A percentile compares a stretch with the other conserved stretches of the same genome.
These are phyloP conservation scores for Ambrosia trifida DNA, from an alignment of 129 eudicot genomes.

Conservation along the genomic window DNA sequence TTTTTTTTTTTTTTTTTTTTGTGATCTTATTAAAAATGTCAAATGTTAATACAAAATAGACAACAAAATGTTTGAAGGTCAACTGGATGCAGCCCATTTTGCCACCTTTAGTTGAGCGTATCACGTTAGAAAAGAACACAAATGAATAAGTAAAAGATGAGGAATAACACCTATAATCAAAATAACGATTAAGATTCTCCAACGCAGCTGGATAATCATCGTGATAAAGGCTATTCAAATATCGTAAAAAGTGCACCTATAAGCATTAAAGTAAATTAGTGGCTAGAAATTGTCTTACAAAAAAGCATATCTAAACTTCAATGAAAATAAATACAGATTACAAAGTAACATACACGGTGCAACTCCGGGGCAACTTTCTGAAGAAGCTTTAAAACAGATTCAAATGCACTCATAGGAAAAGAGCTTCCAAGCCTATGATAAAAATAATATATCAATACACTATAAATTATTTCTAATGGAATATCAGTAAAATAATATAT, in stretches of 20 bases:
- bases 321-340: not conserved
- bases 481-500: not conserved
- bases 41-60: too few relatives aligned
- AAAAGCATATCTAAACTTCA: constrained; percentile 2
- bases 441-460: constrained; percentile 15
- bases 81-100: not conserved
- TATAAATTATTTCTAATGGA: not conserved
- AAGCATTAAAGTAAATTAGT: not conserved
- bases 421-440: constrained; percentile 76
- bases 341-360: constrained; percentile 66
- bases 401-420: constrained; percentile 77
- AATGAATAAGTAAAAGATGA: not conserved
- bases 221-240: constrained; percentile 81
- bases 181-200: constrained; percentile 95
- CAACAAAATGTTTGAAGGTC: not conserved
- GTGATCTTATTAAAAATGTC: too few relatives aligned
- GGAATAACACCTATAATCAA: constrained; percentile 78
- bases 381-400: constrained; percentile 71
- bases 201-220: constrained; percentile 88
- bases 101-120: not conserved
- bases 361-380: constrained; percentile 92
- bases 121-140: not conserved
- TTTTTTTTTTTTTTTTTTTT: too few relatives aligned
- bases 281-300: not conserved
- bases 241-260: constrained; percentile 92